A percentile compares a stretch with the other conserved stretches of the same genome.
Evolutionary conservation across 768 basidiomycete species (phyloP).

Genomic region (Neoboletus magnificus): DNA sequence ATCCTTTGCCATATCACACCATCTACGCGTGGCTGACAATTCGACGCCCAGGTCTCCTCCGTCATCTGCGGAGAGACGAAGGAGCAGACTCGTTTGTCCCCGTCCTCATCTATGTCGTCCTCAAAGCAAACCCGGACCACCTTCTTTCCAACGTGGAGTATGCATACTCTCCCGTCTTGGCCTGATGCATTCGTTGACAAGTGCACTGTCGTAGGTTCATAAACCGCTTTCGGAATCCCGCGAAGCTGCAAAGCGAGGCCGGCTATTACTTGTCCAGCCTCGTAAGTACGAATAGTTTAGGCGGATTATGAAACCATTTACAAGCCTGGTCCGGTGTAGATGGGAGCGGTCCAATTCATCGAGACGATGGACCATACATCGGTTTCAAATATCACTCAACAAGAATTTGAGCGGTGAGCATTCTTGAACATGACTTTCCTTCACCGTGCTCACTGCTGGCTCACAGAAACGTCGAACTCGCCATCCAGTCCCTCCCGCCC

Average conservation of each 20-base stretch:
- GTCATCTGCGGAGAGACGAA: constrained; percentile 80
- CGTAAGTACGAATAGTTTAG: constrained; percentile 41
- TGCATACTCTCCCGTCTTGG: constrained; percentile 22
- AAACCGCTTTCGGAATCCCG: constrained; percentile 87
- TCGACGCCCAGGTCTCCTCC: constrained; percentile 65
- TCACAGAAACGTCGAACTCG: constrained; percentile 54
- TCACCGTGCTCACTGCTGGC: constrained; percentile 3
- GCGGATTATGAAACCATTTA: background rate
- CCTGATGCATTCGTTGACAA: background rate
- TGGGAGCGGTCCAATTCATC: constrained; percentile 95
- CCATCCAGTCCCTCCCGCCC: constrained; percentile 47
- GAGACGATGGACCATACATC: constrained; percentile 97
- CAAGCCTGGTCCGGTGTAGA: constrained; percentile 44
- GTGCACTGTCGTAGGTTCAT: constrained; percentile 65
- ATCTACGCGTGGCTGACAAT: background rate
- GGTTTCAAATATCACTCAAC: constrained; percentile 89
- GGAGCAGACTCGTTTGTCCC: constrained; percentile 95
- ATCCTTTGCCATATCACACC: constrained; percentile 28
- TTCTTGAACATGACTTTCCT: background rate
- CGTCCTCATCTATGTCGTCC: constrained; percentile 88
- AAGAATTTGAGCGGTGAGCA: constrained; percentile 81
- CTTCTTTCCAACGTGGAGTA: constrained; percentile 95
- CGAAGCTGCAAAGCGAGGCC: constrained; percentile 89
- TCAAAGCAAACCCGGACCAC: constrained; percentile 92
- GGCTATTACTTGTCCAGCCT: constrained; percentile 97